phyloP scores from a whole-genome alignment of 306 rosid species.

The Malus sieversii region DNA sequence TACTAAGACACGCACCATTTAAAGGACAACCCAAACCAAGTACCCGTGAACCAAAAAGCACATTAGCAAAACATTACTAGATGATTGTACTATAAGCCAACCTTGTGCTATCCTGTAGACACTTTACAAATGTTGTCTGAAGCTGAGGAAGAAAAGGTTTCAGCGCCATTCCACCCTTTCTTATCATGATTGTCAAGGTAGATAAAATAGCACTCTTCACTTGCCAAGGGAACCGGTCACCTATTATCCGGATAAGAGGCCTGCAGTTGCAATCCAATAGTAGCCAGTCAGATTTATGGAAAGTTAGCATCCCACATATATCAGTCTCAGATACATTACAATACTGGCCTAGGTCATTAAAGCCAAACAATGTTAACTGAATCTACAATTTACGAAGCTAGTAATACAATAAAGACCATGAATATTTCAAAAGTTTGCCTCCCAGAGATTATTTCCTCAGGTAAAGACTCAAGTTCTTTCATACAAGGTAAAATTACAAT shows the following conservation, averaged over 20 bases:
- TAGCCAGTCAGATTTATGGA: constrained; percentile 25
- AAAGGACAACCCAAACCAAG: background rate
- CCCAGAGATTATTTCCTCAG: background rate
- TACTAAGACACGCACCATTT: background rate
- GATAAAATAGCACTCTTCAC: constrained; percentile 97
- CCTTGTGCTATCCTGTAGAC: constrained; percentile 92
- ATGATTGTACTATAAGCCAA: constrained; percentile 11
- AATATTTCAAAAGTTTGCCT: background rate
- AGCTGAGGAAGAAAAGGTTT: constrained; percentile 99
- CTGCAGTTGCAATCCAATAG: constrained; percentile 33
- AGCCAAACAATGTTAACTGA: background rate
- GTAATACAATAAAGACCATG: background rate
- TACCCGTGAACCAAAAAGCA: background rate
- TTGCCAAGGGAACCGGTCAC: constrained; percentile 99
- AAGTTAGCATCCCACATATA: background rate
- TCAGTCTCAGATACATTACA: background rate
- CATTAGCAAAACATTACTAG: background rate
- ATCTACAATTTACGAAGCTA: background rate
- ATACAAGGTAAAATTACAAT: background rate
- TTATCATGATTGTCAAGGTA: constrained; percentile 70
- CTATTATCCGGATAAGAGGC: constrained; percentile 94
- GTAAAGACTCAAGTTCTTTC: background rate
- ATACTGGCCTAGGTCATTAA: background rate
- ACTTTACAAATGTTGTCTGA: constrained; percentile 96
- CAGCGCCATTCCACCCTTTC: constrained; percentile 77